These are phyloP conservation scores for Fusarium setosum DNA, from an alignment of 2,329 filamentous ascomycete species.

Conservation along the genomic window DNA sequence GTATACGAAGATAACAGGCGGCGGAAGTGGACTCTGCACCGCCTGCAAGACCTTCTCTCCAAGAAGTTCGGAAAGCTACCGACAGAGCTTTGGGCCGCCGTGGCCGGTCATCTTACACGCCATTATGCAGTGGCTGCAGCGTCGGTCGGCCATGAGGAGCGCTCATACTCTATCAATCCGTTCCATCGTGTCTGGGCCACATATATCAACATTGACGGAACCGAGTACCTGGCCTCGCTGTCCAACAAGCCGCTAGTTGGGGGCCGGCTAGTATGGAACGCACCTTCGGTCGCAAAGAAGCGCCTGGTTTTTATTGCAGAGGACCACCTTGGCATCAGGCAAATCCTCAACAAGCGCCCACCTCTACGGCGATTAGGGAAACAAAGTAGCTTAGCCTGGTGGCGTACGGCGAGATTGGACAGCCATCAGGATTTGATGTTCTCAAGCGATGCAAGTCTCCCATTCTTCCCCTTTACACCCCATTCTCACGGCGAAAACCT, in stretches of 20 bases:
- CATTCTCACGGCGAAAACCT: not conserved
- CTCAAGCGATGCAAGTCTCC: constrained; percentile 16
- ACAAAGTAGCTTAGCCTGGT: constrained; percentile 6
- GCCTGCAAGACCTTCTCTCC: constrained; percentile 5
- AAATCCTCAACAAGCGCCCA: constrained; percentile 11
- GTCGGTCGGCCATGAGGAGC: not conserved
- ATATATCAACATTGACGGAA: constrained; percentile 17
- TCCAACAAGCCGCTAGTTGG: constrained; percentile 7
- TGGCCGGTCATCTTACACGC: constrained; percentile 7
- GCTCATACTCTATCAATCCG: constrained; percentile 2
- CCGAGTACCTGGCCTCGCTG: constrained; percentile 22
- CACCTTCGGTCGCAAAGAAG: not conserved
- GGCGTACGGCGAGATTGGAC: no score
- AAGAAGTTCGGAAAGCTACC: constrained; percentile 6
- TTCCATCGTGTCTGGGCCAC: constrained; percentile 21
- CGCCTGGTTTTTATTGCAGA: constrained; percentile 18
- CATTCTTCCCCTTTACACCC: fast-evolving
- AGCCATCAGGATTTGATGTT: no score
- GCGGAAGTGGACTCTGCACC: constrained; percentile 6
- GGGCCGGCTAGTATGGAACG: constrained; percentile 7
- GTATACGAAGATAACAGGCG: constrained; percentile 8
- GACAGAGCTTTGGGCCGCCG: constrained; percentile 8
- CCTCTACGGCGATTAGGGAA: no score
- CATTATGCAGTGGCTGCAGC: constrained; percentile 21
- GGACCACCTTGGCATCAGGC: constrained; percentile 26